Evolutionary conservation across 106 monocot genomes (phyloP).

Genomic region (Cymbidium sinense): DNA sequence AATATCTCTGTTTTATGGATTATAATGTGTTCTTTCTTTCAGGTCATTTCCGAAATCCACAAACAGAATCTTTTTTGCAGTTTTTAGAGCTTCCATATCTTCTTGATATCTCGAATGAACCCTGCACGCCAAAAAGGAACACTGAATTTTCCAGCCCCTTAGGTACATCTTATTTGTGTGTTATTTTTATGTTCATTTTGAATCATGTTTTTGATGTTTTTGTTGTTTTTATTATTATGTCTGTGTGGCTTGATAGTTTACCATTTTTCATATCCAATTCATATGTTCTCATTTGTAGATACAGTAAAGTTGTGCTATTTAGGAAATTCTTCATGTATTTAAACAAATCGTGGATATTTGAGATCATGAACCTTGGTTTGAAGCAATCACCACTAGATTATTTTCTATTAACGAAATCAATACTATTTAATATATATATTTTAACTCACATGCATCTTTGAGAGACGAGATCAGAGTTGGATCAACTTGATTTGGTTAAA

Average conservation of each 20-base stretch:
- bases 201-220: neutral
- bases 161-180: conserved; percentile 19
- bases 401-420: neutral
- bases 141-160: conserved; percentile 10
- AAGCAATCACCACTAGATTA: neutral
- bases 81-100: conserved; percentile 54
- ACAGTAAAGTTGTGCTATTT: neutral
- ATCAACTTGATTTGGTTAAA: neutral
- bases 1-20: neutral
- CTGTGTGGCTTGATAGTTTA: neutral
- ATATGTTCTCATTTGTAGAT: neutral
- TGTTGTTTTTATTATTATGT: neutral
- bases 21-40: conserved; percentile 2
- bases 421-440: neutral
- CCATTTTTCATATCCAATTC: conserved; percentile 1
- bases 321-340: neutral
- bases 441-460: no score
- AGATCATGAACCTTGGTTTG: neutral
- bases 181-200: neutral
- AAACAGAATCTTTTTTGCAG: conserved; percentile 58
- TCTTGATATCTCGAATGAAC: conserved; percentile 25
- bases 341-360: neutral
- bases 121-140: conserved; percentile 13
- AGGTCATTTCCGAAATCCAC: conserved; percentile 58
- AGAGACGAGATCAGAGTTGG: no score